A percentile compares a stretch with the other conserved stretches of the same genome.
Evolutionary conservation across 2,329 filamentous ascomycete genomes (phyloP).

Genomic region (Fusarium agapanthi): DNA sequence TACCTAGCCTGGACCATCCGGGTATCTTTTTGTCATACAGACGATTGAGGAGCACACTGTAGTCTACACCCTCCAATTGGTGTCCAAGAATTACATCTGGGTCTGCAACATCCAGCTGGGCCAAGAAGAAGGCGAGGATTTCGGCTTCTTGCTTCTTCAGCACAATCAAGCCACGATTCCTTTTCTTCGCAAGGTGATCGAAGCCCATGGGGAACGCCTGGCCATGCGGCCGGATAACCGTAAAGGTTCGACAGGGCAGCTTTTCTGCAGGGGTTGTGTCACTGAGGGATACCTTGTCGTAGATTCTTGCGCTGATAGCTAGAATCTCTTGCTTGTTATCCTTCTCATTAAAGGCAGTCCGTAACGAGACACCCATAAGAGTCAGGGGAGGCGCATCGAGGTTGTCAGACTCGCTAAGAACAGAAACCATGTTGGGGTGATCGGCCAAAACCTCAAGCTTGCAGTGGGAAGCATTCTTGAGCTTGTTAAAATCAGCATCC

Average conservation of each 20-base stretch:
- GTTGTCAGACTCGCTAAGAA: constrained; percentile 79
- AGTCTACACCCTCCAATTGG: constrained; percentile 96
- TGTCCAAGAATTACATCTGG: constrained; percentile 95
- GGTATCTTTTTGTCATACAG: constrained; percentile 90
- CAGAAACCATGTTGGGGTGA: constrained; percentile 78
- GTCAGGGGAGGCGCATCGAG: constrained; percentile 87
- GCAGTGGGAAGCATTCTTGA: constrained; percentile 96
- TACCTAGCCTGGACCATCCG: constrained; percentile 92
- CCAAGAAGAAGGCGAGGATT: constrained; percentile 87
- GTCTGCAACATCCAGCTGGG: constrained; percentile 86
- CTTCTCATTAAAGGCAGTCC: constrained; percentile 87
- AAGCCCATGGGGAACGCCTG: constrained; percentile 86
- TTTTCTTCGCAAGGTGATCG: constrained; percentile 75
- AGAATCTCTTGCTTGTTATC: constrained; percentile 98
- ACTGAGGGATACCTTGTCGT: constrained; percentile 86
- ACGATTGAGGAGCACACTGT: constrained; percentile 87
- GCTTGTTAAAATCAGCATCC: constrained; percentile 80
- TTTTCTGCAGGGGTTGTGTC: constrained; percentile 91
- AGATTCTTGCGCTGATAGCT: constrained; percentile 89
- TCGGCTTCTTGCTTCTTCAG: constrained; percentile 85
- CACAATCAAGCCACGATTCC: constrained; percentile 80
- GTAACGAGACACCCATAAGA: constrained; percentile 92
- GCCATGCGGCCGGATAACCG: constrained; percentile 83
- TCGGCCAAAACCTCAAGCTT: constrained; percentile 89
- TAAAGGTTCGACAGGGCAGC: constrained; percentile 89